Conservation (phyloP, 345 rosid species). For the Boechera stricta region DNA sequence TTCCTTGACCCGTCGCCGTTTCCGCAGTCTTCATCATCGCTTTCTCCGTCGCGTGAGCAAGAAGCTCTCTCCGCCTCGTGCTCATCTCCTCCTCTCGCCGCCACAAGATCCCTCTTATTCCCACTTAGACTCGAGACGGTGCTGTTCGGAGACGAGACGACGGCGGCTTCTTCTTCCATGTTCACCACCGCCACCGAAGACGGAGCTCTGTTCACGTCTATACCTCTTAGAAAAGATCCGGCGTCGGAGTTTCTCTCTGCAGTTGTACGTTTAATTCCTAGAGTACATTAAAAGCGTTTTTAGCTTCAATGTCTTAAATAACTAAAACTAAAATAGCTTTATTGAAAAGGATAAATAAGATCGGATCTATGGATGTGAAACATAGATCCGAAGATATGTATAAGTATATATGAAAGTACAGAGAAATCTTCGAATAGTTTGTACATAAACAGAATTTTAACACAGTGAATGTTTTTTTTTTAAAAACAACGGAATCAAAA, state of each 20-base stretch:
- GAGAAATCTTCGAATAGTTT: background rate
- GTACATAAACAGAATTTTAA: background rate
- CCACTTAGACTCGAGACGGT: conserved; percentile 81
- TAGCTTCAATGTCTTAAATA: background rate
- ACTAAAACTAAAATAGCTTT: background rate
- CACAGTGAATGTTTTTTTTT: background rate
- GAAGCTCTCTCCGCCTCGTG: conserved; percentile 72
- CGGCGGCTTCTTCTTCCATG: conserved; percentile 57
- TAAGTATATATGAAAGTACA: background rate
- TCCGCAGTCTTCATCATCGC: conserved; percentile 76
- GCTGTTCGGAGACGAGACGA: conserved; percentile 83
- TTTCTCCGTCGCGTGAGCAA: conserved; percentile 58
- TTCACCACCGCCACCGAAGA: conserved; percentile 29
- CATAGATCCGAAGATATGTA: background rate
- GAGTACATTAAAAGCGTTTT: conserved; percentile 2
- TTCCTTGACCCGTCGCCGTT: conserved; percentile 73
- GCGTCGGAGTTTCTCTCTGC: conserved; percentile 54
- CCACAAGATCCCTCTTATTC: conserved; percentile 64
- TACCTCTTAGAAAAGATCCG: conserved; percentile 55
- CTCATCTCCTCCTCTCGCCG: conserved; percentile 49
- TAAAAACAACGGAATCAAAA: background rate
- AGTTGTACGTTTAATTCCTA: background rate
- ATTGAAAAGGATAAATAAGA: background rate
- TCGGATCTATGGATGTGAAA: conserved; percentile 20
- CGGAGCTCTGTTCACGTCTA: conserved; percentile 66